Evolutionary conservation across 73 alveolate species (phyloP), one percentile per base, ranked within the genome.

Genomic region (Durusdinium trenchii): DNA sequence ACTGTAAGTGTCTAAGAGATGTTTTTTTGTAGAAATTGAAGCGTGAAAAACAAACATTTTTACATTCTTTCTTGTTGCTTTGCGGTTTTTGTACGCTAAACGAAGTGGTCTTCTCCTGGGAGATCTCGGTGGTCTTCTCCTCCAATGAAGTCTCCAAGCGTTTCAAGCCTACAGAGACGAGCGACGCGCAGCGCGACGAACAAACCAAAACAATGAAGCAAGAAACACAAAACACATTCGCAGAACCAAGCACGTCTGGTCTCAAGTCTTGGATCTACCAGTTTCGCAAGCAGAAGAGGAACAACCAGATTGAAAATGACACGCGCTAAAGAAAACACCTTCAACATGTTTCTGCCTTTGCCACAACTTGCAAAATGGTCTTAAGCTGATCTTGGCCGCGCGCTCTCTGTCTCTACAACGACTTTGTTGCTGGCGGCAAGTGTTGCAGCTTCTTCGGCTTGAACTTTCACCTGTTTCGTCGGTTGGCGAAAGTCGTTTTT

Each of bases 361-460:
- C 12, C 69, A 60, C 18, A 23, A 60, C n/a, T 60, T 60, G n/a
- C 73, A 32, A 60, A 2, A 2, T 23, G 18, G 18, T 60, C 73
- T 23, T 60, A 60, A 62, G 76, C 43, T 12, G 48, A 16, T 71
- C 46, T n/a, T 0, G 83, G 61, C 52, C 42, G 54, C 69, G 23
- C 32, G 46, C 96, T 90, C 45, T 90, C 96, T 4, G 96, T 90
- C 62, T 90, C 96, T 36, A 90, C 96, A n/a, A 90, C 52, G 52
- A 67, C 67, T 86, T 90, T 90, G 96, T 67, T 60, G 86, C 26
- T 64, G 73, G 62, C 96, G 16, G 96, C 86, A 20, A 90, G 86
- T 54, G 43, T 67, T 35, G 96, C 96, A 36, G 96, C 96, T 50
- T 90, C 96, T 50, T 62, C 87, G 38, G 96, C 96, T 73, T 62